phyloP scores from a whole-genome alignment of 2,329 filamentous ascomycete species.

The Canariomyces notabilis region DNA sequence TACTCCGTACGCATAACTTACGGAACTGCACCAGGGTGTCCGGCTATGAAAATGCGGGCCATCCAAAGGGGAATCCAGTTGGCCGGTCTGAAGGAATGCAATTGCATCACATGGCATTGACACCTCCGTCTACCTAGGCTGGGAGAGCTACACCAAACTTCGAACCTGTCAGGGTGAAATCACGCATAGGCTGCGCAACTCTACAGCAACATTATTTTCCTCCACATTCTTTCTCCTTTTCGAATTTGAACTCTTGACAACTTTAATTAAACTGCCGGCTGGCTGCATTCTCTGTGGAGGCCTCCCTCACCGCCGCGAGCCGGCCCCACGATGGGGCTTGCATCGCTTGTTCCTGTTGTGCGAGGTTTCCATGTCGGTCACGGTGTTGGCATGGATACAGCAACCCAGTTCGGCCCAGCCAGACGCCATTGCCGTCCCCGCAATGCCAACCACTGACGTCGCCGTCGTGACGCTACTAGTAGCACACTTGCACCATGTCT shows the following conservation, averaged over 20 bases:
- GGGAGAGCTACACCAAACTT: no score
- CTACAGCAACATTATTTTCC: no score
- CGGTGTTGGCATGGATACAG: slow-evolving; percentile 11
- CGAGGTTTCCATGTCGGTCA: slow-evolving; percentile 7
- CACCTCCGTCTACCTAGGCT: no score
- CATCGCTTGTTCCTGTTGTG: background rate
- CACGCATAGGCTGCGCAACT: no score
- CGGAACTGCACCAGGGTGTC: no score
- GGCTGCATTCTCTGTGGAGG: background rate
- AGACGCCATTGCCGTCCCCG: slow-evolving; percentile 4
- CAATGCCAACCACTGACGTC: slow-evolving; percentile 9
- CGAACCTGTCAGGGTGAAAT: no score
- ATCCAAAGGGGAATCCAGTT: no score
- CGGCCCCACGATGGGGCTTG: slow-evolving; percentile 15
- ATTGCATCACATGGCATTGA: background rate
- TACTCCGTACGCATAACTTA: no score
- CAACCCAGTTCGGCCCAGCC: background rate
- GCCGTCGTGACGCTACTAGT: slow-evolving; percentile 3
- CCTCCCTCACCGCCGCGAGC: background rate
- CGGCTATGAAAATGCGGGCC: no score
- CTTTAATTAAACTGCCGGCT: no score
- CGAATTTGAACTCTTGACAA: no score
- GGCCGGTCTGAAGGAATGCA: background rate
- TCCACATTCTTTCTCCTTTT: no score
- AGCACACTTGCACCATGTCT: slow-evolving; percentile 31